These are phyloP conservation scores for Xylaria sp. DNA, from an alignment of 2,329 filamentous ascomycete species.

Conservation along the genomic window DNA sequence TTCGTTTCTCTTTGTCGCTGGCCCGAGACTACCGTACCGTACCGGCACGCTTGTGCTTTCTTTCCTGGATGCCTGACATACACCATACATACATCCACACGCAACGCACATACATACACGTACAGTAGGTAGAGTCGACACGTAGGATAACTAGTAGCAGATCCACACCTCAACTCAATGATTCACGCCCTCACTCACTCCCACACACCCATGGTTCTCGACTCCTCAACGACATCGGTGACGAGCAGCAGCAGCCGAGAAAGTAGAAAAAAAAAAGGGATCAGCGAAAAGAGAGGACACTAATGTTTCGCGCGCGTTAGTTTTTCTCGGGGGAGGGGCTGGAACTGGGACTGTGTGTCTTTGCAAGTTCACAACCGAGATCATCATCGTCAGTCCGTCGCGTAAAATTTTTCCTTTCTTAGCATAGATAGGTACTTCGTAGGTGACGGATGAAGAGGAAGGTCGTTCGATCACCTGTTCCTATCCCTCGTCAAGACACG, in stretches of 20 bases:
- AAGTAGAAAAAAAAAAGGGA: neutral
- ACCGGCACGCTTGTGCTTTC: slow-evolving; percentile 2
- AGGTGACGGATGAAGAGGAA: no score
- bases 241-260: neutral
- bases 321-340: no score
- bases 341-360: no score
- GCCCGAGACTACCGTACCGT: neutral
- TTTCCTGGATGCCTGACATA: slow-evolving; percentile 16
- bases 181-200: neutral
- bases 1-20: neutral
- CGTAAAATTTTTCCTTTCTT: no score
- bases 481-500: no score
- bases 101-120: neutral
- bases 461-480: no score
- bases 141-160: neutral
- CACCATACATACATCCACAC: slow-evolving; percentile 7
- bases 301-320: no score
- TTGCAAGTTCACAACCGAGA: no score
- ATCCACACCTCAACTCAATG: neutral
- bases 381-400: no score
- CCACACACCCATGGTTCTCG: neutral
- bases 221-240: neutral
- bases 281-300: neutral
- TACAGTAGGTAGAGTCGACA: neutral
- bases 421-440: no score